Conservation (phyloP, 148 eudicot species). For the Talinum fruticosum region DNA sequence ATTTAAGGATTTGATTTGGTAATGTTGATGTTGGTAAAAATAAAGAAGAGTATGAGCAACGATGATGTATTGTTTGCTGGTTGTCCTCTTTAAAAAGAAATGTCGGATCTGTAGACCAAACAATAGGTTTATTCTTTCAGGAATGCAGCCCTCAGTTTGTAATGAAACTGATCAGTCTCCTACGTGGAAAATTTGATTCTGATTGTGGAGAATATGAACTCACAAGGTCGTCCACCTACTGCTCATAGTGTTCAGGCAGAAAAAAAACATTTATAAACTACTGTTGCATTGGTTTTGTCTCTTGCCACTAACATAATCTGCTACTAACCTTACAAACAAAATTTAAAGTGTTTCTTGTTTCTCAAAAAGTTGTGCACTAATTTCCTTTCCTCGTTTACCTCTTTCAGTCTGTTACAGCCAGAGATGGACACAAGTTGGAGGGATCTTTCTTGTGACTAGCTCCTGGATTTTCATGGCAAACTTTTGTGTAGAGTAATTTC, state of each 20-base stretch:
- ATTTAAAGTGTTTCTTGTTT: neutral
- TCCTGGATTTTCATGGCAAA: neutral
- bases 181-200: slow-evolving; percentile 90
- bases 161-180: slow-evolving; percentile 68
- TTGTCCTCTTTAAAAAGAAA: neutral
- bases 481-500: neutral
- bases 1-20: too few relatives aligned
- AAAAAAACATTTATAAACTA: neutral
- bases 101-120: neutral
- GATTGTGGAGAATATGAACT: slow-evolving; percentile 81
- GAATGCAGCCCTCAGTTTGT: slow-evolving; percentile 95
- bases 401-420: slow-evolving; percentile 45
- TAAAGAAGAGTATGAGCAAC: neutral
- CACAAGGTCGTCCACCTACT: slow-evolving; percentile 56
- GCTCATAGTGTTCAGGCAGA: neutral
- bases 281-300: neutral
- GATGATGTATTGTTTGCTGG: too few relatives aligned
- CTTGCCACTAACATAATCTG: neutral
- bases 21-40: too few relatives aligned
- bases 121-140: slow-evolving; percentile 24
- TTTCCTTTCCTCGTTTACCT: neutral
- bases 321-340: neutral
- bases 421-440: slow-evolving; percentile 98
- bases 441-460: slow-evolving; percentile 75
- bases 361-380: neutral